Percentiles rank a stretch among this genome's conserved stretches.
Conservation (phyloP, 805 yeast genomes). For the Yarrowia porcina region DNA sequence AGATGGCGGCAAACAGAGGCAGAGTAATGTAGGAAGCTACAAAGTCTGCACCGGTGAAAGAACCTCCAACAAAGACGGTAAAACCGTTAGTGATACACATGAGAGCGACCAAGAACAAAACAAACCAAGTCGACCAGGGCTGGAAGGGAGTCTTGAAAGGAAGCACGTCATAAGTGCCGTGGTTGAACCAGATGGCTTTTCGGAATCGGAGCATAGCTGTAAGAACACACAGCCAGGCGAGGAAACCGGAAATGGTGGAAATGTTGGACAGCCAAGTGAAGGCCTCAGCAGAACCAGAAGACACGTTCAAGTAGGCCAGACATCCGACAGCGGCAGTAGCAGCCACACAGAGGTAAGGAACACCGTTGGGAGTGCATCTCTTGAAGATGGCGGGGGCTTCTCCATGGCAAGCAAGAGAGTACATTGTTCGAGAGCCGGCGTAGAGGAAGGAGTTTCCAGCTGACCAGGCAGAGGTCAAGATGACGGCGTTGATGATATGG, state of each 20-base stretch:
- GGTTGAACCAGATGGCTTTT: slow-evolving; percentile 55
- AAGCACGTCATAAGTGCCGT: slow-evolving; percentile 50
- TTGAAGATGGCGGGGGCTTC: slow-evolving; percentile 66
- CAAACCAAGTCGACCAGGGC: slow-evolving; percentile 57
- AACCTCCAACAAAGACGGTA: slow-evolving; percentile 54
- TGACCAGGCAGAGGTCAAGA: slow-evolving; percentile 55
- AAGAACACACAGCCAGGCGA: slow-evolving; percentile 57
- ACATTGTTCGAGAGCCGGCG: slow-evolving; percentile 58
- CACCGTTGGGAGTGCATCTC: slow-evolving; percentile 61
- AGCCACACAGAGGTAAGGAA: slow-evolving; percentile 68
- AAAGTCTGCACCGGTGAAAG: slow-evolving; percentile 55
- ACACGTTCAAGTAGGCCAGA: slow-evolving; percentile 63
- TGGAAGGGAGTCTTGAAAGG: slow-evolving; percentile 56
- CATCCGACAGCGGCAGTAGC: slow-evolving; percentile 60
- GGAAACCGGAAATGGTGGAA: slow-evolving; percentile 62
- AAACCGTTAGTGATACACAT: slow-evolving; percentile 70
- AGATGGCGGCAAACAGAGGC: slow-evolving; percentile 53
- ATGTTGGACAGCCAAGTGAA: slow-evolving; percentile 66
- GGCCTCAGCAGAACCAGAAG: slow-evolving; percentile 51
- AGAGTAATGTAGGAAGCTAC: slow-evolving; percentile 70
- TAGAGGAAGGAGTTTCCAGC: slow-evolving; percentile 58
- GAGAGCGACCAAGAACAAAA: slow-evolving; percentile 49
- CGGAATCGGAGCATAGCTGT: slow-evolving; percentile 60
- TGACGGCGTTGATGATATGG: slow-evolving; percentile 51
- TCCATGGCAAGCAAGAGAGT: slow-evolving; percentile 53